Base-by-base conservation (phyloP, 1,139 yeast genomes). In the Zygosaccharomyces sapae region DNA sequence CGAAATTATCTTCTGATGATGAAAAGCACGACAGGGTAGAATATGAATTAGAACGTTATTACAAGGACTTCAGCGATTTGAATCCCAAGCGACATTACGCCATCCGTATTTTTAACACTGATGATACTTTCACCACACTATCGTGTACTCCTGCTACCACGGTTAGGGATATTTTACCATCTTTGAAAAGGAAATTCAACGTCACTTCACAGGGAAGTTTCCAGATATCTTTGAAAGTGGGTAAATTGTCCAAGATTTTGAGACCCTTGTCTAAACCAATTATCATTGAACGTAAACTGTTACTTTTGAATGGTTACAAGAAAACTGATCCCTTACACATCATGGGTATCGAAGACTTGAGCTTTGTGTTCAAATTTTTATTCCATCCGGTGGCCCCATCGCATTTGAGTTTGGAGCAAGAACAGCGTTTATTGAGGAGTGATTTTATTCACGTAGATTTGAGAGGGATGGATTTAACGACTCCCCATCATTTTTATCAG, bases 321-420 rank as follows among this genome's bases (percentile, higher is more conserved):
- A 86, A 81, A 44, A 73, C 77, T 13, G 97, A 90, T 63, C 80
- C 83, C 43, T 70, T 90, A 45, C 81, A 81, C 49, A 86, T 83
- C 45, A 76, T 89, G 47, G 97, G 96, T 29, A 75, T 96, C 50
- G 95, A 87, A 49, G 98, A 92, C 66, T 70, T 92, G 51, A 83
- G 94, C 42, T 89, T 83, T 61, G 72, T 94, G 38, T 87, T 94
- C 66, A 87, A 90, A 55, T 88, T 92, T 65, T 83, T 84, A 36
- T 80, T 89, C 48, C 88, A 84, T 58, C 83, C 80, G 44, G 81
- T 84, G 41, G 79, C 81, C 29, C 74, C 88, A 43, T 77, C 89
- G 45, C 83, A 82, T 50, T 74, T 86, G 49, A 76, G 85, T 9
- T 80, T 77, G 16, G 81, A 79, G 43, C 87, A 83, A 60, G 92